phyloP scores from a whole-genome alignment of 1,284 basidiomycete species.

The Trametes polyzona region DNA sequence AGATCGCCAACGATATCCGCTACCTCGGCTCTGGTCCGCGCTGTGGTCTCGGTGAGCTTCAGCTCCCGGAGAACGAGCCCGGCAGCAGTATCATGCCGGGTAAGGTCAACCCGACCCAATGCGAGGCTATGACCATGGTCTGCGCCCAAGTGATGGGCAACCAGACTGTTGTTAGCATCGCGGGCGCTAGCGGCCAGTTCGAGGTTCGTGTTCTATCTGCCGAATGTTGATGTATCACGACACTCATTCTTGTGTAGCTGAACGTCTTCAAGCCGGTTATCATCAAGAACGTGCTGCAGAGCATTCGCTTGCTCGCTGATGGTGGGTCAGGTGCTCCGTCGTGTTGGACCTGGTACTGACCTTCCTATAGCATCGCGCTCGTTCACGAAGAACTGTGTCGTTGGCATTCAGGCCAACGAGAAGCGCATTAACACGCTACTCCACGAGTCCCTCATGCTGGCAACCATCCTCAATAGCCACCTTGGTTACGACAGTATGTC shows the following conservation, averaged over 20 bases:
- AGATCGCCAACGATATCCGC: conserved; percentile 99
- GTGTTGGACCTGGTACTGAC: neutral
- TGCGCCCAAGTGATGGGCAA: conserved; percentile 99
- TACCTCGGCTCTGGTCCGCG: conserved; percentile 98
- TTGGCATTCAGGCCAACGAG: conserved; percentile 96
- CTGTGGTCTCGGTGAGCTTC: conserved; percentile 95
- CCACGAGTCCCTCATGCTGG: conserved; percentile 96
- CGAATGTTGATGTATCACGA: neutral
- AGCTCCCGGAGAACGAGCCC: conserved; percentile 97
- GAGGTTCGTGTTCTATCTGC: conserved; percentile 59
- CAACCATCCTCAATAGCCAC: conserved; percentile 92
- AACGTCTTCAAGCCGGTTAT: conserved; percentile 99
- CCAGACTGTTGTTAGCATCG: conserved; percentile 92
- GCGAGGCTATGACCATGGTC: conserved; percentile 99
- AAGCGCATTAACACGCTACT: conserved; percentile 88
- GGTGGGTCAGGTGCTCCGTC: conserved; percentile 51
- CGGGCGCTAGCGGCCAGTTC: conserved; percentile 95
- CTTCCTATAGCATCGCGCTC: conserved; percentile 71
- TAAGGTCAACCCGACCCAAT: conserved; percentile 99
- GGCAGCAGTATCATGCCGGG: conserved; percentile 99
- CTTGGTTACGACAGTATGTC: conserved; percentile 93
- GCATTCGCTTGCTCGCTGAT: conserved; percentile 92
- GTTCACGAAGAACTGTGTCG: conserved; percentile 97
- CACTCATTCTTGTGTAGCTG: conserved; percentile 53
- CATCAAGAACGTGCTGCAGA: conserved; percentile 97